Conservation (phyloP, 2,329 filamentous ascomycete genomes). For the Aureobasidium leucospermi region DNA sequence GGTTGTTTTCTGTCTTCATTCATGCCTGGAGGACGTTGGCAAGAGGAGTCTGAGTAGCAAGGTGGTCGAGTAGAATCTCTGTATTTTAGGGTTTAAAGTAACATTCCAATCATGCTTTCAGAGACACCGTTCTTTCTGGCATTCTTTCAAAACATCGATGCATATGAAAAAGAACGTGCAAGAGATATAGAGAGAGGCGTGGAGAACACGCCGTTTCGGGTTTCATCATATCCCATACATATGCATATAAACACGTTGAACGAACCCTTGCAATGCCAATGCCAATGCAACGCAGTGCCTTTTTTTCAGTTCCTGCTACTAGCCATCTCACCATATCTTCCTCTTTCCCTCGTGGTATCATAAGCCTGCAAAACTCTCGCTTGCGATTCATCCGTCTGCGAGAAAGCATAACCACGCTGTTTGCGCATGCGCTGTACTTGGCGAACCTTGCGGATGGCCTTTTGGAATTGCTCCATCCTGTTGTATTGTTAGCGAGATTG, state of each 20-base stretch:
- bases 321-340: constrained; percentile 92
- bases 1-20: too few relatives aligned
- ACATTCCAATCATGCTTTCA: too few relatives aligned
- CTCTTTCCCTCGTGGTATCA: constrained; percentile 88
- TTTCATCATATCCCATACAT: constrained; percentile 4
- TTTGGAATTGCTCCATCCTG: constrained; percentile 99
- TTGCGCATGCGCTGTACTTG: constrained; percentile 99
- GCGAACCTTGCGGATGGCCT: constrained; percentile 94
- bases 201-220: too few relatives aligned
- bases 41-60: too few relatives aligned
- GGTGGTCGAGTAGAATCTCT: too few relatives aligned
- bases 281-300: neutral
- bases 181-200: too few relatives aligned
- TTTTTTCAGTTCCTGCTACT: constrained; percentile 31
- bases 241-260: neutral
- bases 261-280: too few relatives aligned
- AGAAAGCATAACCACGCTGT: constrained; percentile 96
- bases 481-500: constrained; percentile 8
- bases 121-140: too few relatives aligned
- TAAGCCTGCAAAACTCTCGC: constrained; percentile 94
- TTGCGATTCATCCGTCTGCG: constrained; percentile 93
- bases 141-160: too few relatives aligned
- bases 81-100: too few relatives aligned
- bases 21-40: too few relatives aligned
- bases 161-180: too few relatives aligned